Base-by-base conservation (phyloP, 2,329 filamentous ascomycete species). In the Aspergillus luchuensis region DNA sequence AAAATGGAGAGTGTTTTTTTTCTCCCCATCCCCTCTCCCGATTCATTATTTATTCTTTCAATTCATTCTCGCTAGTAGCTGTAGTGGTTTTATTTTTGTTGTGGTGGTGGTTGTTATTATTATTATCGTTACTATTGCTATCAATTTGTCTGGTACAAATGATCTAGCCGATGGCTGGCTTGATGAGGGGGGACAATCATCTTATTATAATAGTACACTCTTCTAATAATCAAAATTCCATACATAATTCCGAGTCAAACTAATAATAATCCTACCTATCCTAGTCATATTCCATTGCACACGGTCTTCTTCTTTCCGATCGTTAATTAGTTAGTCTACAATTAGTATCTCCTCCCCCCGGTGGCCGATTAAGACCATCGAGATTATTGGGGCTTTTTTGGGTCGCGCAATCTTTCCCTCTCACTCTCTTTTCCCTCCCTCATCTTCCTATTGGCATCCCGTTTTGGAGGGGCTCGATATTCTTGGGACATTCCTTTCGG, bases 401-500 rank as follows among this genome's bases (percentile, higher is more conserved):
- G 41, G 41, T 45, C 41, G 47, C 25, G 41, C 41, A 21, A 21
- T 36, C 33, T 36, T 36, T 13, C 33, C 33, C 10, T 36, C 33
- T 13, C 33, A 13, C 33, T 2, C 17, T 19, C 41, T 45, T 30
- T 30, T 10, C n/a, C 17, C 17, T 45, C 4, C 25, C 25, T 30
- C 15, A 33, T 15, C 47, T 11, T 23, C 10, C 13, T 21, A 10
- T 23, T 17, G 10, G 47, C 47, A 50, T 33, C 47, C 47, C 47
- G 47, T 50, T 28, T 50, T 28, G 47, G 33, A 36, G 33, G 47
- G 28, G 28, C 54, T 28, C 13, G 33, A 19, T 51, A 43, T 52
- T 56, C 38, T 50, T 57, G 49, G 60, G 39, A 57, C 57, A 57
- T 64, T 62, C 60, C 33, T 56, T 63, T 52, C 43, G 39, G 54